Evolutionary conservation across 1,139 yeast genomes (phyloP), one percentile per base, ranked within the genome.

Genomic region (Ogataea hybrid): DNA sequence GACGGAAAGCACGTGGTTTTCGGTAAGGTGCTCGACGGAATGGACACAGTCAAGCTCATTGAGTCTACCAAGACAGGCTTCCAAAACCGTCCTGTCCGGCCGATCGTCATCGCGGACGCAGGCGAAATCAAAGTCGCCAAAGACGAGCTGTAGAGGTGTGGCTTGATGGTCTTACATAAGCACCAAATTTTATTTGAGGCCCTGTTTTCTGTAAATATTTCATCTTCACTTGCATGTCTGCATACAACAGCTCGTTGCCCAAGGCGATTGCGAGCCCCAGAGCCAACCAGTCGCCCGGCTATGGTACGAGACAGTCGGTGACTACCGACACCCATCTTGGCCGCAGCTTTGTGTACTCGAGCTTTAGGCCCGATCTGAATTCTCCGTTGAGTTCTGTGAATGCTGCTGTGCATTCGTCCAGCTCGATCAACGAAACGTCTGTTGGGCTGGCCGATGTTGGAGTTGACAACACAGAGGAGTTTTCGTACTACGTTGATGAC

Each of bases 381-480:
- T 41, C 45, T 9, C 44, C 49, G 2, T 28, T 46, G 18, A 45
- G 40, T 10, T 38, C 51, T 2, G 25, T 44, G 4, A 42, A 58
- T 4, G 62, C 65, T 23, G 52, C 63, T 7, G 63, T 77, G 16
- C 73, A 71, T 49, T 67, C 79, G 0, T 75, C 75, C 1, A 56
- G 61, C 28, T 73, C 78, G 14, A 71, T 82, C 35, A 78, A 83
- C 46, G 85, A 79, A 49, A 83, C 80, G 48, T 75, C 86, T 0
- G 85, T 83, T 3, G 77, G 70, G 42, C 68, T 80, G 49, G 84
- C 88, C 11, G 69, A 69, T 27, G 73, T 81, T 41, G 82, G 79
- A 1, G 84, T 82, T 3, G 69, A 78, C 5, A 30, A 34, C 22
- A 57, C 52, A 3, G 53, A 40, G 11, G 35, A 23, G 9, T 3